These are phyloP conservation scores for Mrakia hoshinonis DNA, from an alignment of 768 basidiomycete species.

Conservation along the genomic window DNA sequence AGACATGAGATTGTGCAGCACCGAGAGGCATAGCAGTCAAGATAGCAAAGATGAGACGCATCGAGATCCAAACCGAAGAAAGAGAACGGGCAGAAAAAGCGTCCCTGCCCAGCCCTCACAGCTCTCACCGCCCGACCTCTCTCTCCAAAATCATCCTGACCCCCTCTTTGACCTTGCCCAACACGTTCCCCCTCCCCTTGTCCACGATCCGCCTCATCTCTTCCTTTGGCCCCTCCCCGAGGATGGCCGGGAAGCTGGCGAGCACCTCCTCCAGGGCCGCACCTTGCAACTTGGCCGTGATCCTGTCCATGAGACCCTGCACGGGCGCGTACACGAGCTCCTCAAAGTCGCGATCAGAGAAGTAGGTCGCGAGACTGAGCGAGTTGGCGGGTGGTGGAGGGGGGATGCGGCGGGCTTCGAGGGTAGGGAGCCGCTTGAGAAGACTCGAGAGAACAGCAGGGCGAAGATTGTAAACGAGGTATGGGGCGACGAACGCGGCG, in stretches of 20 bases:
- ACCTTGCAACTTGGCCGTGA: not conserved
- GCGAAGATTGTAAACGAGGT: not conserved
- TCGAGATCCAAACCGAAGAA: no score
- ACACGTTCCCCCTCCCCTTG: not conserved
- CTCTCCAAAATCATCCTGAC: not conserved
- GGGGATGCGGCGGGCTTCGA: slow-evolving; percentile 44
- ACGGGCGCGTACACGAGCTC: slow-evolving; percentile 1
- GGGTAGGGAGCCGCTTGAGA: not conserved
- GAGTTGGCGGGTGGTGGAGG: slow-evolving; percentile 78
- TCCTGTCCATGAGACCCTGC: not conserved
- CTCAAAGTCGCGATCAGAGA: slow-evolving; percentile 48
- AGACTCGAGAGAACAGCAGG: not conserved
- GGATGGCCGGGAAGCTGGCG: not conserved
- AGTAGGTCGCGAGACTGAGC: slow-evolving; percentile 70
- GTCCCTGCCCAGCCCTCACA: no score
- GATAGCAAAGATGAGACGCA: no score
- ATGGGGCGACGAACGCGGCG: not conserved
- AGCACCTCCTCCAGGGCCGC: not conserved
- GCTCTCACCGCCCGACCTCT: no score
- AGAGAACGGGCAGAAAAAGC: no score
- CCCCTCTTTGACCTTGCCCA: slow-evolving; percentile 2
- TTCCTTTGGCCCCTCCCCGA: not conserved
- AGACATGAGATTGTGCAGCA: no score
- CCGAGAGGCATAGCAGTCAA: no score
- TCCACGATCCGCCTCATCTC: not conserved